Conservation (phyloP, 2,329 filamentous ascomycete species). For the Capronia americana region DNA sequence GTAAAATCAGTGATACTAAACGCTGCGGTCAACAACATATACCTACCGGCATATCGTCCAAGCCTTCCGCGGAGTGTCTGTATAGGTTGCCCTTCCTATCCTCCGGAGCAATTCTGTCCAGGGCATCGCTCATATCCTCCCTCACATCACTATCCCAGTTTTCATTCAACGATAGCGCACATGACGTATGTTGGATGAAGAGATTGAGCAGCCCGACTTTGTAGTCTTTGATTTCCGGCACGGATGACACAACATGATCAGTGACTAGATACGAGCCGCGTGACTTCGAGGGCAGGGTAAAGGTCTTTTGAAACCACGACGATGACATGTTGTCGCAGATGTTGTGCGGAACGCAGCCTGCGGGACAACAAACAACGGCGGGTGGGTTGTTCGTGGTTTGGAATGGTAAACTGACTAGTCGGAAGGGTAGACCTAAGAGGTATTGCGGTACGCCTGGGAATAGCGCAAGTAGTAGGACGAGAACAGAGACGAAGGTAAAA, state of each 20-base stretch:
- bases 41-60: slow-evolving; percentile 87
- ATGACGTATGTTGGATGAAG: slow-evolving; percentile 95
- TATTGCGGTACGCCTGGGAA: slow-evolving; percentile 38
- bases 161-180: slow-evolving; percentile 90
- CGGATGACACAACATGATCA: slow-evolving; percentile 69
- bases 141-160: slow-evolving; percentile 88
- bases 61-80: slow-evolving; percentile 83
- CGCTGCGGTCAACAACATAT: neutral
- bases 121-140: slow-evolving; percentile 88
- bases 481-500: slow-evolving; percentile 31
- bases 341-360: slow-evolving; percentile 22
- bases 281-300: slow-evolving; percentile 76
- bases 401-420: slow-evolving; percentile 11
- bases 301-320: slow-evolving; percentile 82
- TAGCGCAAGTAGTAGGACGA: slow-evolving; percentile 33
- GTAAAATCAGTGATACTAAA: neutral
- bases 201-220: slow-evolving; percentile 86
- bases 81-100: slow-evolving; percentile 80
- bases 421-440: slow-evolving; percentile 34
- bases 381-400: neutral
- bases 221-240: slow-evolving; percentile 83
- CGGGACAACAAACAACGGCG: slow-evolving; percentile 20
- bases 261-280: slow-evolving; percentile 92
- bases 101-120: slow-evolving; percentile 87
- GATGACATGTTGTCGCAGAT: slow-evolving; percentile 25